A percentile compares a stretch with the other conserved stretches of the same genome.
phyloP scores from a whole-genome alignment of 2,329 filamentous ascomycete genomes.

The Ophiosphaerella narmari region DNA sequence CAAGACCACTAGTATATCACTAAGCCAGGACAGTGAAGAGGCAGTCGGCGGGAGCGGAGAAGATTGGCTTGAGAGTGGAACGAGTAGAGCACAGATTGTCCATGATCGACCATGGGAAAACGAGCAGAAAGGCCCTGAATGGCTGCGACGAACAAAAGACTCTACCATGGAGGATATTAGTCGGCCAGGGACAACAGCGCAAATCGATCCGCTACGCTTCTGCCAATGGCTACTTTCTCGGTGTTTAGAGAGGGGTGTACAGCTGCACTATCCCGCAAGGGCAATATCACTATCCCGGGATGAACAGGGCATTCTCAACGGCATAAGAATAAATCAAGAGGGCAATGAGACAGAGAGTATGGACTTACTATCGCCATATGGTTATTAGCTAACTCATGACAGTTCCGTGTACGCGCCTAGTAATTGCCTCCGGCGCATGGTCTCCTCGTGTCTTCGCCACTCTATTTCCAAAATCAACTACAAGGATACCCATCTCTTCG shows the following conservation, averaged over 20 bases:
- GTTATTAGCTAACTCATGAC: conserved; percentile 13
- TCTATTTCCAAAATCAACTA: conserved; percentile 64
- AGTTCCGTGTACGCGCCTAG: conserved; percentile 67
- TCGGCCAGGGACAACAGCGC: conserved; percentile 63
- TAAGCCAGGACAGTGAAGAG: conserved; percentile 57
- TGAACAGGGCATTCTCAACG: conserved; percentile 55
- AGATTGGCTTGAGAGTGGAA: conserved; percentile 70
- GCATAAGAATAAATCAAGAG: conserved; percentile 47
- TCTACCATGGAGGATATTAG: conserved; percentile 66
- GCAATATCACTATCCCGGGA: conserved; percentile 60
- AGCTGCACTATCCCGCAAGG: conserved; percentile 67
- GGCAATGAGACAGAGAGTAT: conserved; percentile 13
- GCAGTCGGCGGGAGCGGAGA: conserved; percentile 55
- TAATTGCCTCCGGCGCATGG: conserved; percentile 75
- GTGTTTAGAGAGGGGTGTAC: conserved; percentile 64
- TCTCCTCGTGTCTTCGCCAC: conserved; percentile 66
- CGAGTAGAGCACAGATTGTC: conserved; percentile 63
- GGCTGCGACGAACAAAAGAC: conserved; percentile 62
- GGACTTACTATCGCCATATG: not conserved
- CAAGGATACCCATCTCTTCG: conserved; percentile 62
- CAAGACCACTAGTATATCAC: conserved; percentile 59
- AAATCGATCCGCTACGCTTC: conserved; percentile 71
- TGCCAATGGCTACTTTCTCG: conserved; percentile 67
- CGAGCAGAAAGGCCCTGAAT: conserved; percentile 53
- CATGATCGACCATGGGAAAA: conserved; percentile 34